Evolutionary conservation across 192 early-diverging fungal species (phyloP), one percentile per base, ranked within the genome.

Genomic region (Rhizoclosmatium globosum): DNA sequence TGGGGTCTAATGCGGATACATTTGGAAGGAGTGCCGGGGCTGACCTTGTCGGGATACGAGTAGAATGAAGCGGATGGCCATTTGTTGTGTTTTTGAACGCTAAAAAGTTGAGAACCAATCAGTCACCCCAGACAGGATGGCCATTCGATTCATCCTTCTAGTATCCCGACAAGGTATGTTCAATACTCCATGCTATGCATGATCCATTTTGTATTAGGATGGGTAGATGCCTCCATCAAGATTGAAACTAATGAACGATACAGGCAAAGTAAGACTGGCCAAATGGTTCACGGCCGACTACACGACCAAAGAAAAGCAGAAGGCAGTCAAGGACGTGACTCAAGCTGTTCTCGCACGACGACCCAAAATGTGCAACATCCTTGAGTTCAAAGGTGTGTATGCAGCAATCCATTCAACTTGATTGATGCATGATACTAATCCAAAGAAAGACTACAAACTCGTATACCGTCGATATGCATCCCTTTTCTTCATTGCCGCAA

Each of bases 311-410:
- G 96, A 99, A 82, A 99, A 97, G 84, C 79, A 89, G 67, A 96
- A 97, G 84, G 95, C 94, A 68, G 90, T 97, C 46, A 98, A 98
- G 83, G 96, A 99, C 58, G 94, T 96, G 42, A 94, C 92, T 43
- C 93, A 94, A 76, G 90, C 96, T 21, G 97, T 98, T 0, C 86
- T 98, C 4, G 85, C 93, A 57, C 89, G 97, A 74, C 89, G 92
- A 78, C 90, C 95, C 2, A 97, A 96, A 83, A 97, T 98, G 94
- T 98, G 96, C 87, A 99, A 99, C 82, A 96, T 99, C 76, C 86
- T 99, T 65, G 98, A 99, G 85, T 96, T 96, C 84, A 96, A 96
- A 88, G 94, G 92, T 81, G 58, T 39, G 68, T 48, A 0, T 23
- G 13, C 38, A 19, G 6, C 60, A 39, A 7, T 21, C 23, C 60